Evolutionary conservation across 2,329 filamentous ascomycete species (phyloP).

Genomic region (Fusarium albosuccineum): DNA sequence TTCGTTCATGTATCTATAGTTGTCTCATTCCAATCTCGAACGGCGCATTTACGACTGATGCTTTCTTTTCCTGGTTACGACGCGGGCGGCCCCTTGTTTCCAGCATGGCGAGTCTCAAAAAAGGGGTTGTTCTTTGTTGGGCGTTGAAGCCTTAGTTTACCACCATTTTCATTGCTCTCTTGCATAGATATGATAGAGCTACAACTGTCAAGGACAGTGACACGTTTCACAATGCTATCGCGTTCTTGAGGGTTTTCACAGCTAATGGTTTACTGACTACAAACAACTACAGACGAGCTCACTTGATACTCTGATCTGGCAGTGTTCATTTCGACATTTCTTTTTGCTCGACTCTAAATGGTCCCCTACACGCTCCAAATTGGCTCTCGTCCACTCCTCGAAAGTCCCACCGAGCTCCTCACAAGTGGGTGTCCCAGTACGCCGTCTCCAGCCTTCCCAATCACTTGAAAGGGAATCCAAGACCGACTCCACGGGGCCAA

Average conservation of each 20-base stretch:
- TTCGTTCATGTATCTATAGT: conserved; percentile 9
- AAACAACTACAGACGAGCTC: conserved; percentile 45
- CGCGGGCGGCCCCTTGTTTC: background rate
- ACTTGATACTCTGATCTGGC: conserved; percentile 51
- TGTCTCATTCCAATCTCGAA: conserved; percentile 2
- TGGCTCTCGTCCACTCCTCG: conserved; percentile 41
- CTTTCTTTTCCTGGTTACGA: background rate
- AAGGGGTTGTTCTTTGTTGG: background rate
- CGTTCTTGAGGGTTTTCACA: conserved; percentile 6
- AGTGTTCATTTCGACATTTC: conserved; percentile 37
- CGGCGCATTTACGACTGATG: conserved; percentile 11
- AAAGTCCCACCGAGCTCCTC: conserved; percentile 35
- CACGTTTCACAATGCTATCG: conserved; percentile 15
- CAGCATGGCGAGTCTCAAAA: conserved; percentile 11
- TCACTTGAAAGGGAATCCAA: conserved; percentile 55
- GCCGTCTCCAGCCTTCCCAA: conserved; percentile 45
- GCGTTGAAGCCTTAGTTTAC: background rate
- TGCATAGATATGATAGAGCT: conserved; percentile 9
- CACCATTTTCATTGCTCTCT: conserved; percentile 2
- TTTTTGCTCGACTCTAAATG: conserved; percentile 40
- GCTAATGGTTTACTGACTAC: conserved; percentile 38
- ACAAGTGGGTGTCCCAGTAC: conserved; percentile 40
- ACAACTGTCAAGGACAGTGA: conserved; percentile 1
- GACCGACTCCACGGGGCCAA: conserved; percentile 37
- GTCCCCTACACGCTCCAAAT: conserved; percentile 48